Base-by-base conservation (phyloP, 2,329 filamentous ascomycete species). In the Aspergillus sp. region DNA sequence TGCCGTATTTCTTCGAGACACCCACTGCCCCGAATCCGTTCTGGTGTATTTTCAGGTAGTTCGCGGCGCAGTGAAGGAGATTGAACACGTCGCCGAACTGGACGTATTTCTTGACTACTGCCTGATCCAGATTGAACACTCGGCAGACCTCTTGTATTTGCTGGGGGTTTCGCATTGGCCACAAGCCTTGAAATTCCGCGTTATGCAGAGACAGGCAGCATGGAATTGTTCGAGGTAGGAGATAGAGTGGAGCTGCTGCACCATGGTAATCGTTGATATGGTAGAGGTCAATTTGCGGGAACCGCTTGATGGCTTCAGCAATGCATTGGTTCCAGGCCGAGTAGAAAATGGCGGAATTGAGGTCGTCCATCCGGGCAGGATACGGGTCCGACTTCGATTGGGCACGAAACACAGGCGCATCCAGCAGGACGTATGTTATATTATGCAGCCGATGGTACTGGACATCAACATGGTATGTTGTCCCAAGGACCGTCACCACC, bases 311-410 rank as follows among this genome's bases (percentile, higher is more conserved):
- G 1, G 85, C 77, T 64, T 87, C 81, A 8, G 87, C 86, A 66
- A 89, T 88, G 71, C 87, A 89, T 71, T 85, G 84, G 65, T 89
- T 89, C 87, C 87, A 89, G 3, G 85, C 86, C 2, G 85, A 87
- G 69, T 89, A 89, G 73, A 88, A 87, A 49, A 89, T 84, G 15
- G 87, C 87, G 62, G 82, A 85, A 63, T 87, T 85, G 56, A 89
- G 78, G 69, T 89, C 87, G 69, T 89, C 87, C 87, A 89, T 89
- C 30, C 87, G 82, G 25, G 85, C 78, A 12, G 87, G 87, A 67
- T 89, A 89, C 0, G 87, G 87, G 62, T 89, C 84, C 19, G 81
- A 78, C 64, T 83, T 84, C 1, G 83, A 84, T 69, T 89, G 87
- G 57, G 84, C 80, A 55, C 87, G 82, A 75, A 89, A 89, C 19